phyloP scores from a whole-genome alignment of 768 basidiomycete species.

The Suillus subalutaceus region DNA sequence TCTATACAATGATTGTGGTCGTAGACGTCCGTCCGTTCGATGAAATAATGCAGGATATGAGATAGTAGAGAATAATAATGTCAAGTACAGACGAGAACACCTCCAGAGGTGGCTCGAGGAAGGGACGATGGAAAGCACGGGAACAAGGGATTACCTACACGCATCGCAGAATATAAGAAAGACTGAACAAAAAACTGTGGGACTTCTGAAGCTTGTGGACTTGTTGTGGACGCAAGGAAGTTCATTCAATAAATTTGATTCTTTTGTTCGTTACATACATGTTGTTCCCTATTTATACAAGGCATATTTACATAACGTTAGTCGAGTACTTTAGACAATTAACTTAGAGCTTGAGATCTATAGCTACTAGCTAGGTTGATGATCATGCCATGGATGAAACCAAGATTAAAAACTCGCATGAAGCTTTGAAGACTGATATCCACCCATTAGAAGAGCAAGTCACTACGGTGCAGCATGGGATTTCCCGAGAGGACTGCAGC shows the following conservation, averaged over 20 bases:
- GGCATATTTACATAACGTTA: not conserved
- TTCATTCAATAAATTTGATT: not conserved
- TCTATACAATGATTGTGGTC: not conserved
- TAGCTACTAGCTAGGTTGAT: not conserved
- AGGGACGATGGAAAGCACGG: constrained; percentile 4
- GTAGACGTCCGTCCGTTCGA: not conserved
- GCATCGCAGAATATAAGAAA: constrained; percentile 15
- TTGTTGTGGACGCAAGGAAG: constrained; percentile 2
- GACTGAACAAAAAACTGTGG: constrained; percentile 13
- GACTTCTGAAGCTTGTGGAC: constrained; percentile 7
- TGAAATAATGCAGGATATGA: not conserved
- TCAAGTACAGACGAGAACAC: constrained; percentile 17
- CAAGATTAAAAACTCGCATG: not conserved
- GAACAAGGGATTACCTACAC: not conserved
- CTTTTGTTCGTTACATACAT: not conserved
- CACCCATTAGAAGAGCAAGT: too few relatives aligned
- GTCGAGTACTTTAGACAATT: not conserved
- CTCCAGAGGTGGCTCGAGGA: constrained; percentile 16
- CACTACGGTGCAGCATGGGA: not conserved
- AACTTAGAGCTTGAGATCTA: not conserved
- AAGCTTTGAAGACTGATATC: not conserved
- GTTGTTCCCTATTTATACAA: constrained; percentile 3
- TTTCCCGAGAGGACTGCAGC: not conserved
- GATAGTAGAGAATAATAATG: not conserved
- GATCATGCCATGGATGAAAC: not conserved